Evolutionary conservation across 73 alveolate species (phyloP).

Genomic region (Breviolum minutum): DNA sequence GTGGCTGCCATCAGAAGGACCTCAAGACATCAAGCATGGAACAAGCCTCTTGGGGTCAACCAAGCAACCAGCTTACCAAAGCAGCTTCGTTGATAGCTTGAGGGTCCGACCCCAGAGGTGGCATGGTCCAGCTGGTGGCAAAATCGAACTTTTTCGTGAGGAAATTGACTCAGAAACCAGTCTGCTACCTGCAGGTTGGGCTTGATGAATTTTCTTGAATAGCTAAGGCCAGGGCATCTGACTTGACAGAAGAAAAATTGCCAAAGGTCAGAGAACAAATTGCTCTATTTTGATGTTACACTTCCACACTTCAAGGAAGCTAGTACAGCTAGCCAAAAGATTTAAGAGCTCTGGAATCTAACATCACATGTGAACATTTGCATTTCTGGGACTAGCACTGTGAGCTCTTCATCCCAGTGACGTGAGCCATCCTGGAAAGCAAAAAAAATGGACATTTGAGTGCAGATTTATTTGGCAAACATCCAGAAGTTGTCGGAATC

Average conservation of each 20-base stretch:
- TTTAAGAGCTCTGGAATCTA: not conserved
- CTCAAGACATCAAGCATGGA: not conserved
- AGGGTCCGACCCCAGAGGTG: conserved; percentile 48
- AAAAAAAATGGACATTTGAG: too few species aligned
- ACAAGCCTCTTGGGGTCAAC: too few species aligned
- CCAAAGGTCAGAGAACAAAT: too few species aligned
- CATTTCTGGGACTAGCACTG: not conserved
- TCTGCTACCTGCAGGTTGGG: conserved; percentile 37
- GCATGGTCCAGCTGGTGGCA: conserved; percentile 91
- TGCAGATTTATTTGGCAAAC: too few species aligned
- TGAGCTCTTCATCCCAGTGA: conserved; percentile 69
- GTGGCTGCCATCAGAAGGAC: conserved; percentile 2
- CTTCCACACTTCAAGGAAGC: too few species aligned
- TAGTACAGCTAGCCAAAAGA: not conserved
- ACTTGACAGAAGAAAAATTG: too few species aligned
- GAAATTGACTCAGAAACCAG: conserved; percentile 42
- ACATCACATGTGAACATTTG: not conserved
- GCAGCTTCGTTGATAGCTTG: not conserved
- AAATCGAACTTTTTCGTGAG: conserved; percentile 42
- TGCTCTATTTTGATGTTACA: too few species aligned
- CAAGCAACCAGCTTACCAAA: too few species aligned
- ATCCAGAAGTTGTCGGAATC: too few species aligned
- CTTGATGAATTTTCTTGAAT: not conserved
- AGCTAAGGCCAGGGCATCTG: not conserved
- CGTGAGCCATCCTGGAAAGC: conserved; percentile 30